These are phyloP conservation scores for Gossypium anomalum DNA, from an alignment of 345 rosid species.

Conservation along the genomic window DNA sequence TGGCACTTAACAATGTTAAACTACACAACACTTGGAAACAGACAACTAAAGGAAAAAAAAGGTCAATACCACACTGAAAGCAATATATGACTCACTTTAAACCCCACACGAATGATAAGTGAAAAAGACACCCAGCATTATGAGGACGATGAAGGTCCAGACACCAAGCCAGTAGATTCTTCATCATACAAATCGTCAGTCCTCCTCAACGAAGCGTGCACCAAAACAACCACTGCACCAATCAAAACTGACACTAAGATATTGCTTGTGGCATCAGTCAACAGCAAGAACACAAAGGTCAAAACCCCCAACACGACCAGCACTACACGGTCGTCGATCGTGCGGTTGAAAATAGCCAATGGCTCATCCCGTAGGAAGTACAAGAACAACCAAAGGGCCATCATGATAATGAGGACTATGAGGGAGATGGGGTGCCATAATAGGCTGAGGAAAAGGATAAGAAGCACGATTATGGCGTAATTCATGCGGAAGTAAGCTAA, in stretches of 20 bases:
- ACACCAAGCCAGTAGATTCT: conserved; percentile 46
- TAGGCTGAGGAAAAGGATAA: conserved; percentile 60
- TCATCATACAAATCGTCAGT: conserved; percentile 65
- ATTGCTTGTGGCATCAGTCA: conserved; percentile 59
- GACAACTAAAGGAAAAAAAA: neutral
- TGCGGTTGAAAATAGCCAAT: conserved; percentile 39
- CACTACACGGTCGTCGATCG: conserved; percentile 61
- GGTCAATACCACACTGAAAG: neutral
- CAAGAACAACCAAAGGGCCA: conserved; percentile 64
- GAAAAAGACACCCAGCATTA: neutral
- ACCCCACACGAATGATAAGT: neutral
- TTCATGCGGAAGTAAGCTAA: conserved; percentile 55
- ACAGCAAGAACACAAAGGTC: conserved; percentile 56
- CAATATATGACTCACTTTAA: conserved; percentile 1
- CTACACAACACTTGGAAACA: neutral
- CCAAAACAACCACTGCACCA: conserved; percentile 46
- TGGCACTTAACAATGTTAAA: neutral
- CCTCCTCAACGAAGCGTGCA: conserved; percentile 61
- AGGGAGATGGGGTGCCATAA: conserved; percentile 82
- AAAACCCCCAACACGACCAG: conserved; percentile 42
- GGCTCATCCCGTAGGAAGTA: conserved; percentile 83
- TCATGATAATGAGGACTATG: conserved; percentile 55
- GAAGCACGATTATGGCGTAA: conserved; percentile 52
- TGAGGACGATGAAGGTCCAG: conserved; percentile 30
- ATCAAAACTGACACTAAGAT: conserved; percentile 48